Evolutionary conservation across 1,284 basidiomycete genomes (phyloP), one percentile per base, ranked within the genome.

Genomic region (Ceratobasidium sp.): DNA sequence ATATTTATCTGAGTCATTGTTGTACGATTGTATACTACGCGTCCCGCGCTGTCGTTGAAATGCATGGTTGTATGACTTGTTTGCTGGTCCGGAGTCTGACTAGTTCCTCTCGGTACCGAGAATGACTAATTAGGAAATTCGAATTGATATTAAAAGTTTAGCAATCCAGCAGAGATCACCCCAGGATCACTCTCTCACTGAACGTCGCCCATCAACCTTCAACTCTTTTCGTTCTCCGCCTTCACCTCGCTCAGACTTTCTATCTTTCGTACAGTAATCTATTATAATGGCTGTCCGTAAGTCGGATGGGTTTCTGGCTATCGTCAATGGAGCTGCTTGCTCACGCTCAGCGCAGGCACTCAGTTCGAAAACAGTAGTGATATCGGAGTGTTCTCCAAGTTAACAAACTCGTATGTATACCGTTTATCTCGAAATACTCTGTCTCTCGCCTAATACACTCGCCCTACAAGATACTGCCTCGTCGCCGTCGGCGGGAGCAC

Each of bases 331-430:
- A 21, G 32, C 28, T 69, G 64, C 8, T 66, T 67, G 73, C 71
- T 76, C 63, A 49, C 35, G 8, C 23, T 26, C 7, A 38, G 35
- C 26, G 32, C 79, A 95, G 93, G 94, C 80, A 85, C 93, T 76
- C 93, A 95, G 84, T 99, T 98, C 80, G 96, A 99, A 85, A 98
- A 98, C 85, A 96, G 91, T 83, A 95, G 93, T 83, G 96, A 98
- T 80, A 90, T 98, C 78, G 95, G 96, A 79, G 95, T 97, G 57
- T 96, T 96, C 84, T 85, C 94, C 79, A 98, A 94, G 85, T 89
- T 96, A 79, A 98, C 97, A 79, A 98, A 99, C 87, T 82, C 85
- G 80, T 87, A 77, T 74, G 76, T 54, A 43, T 21, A 47, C 55
- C 2, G 3, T 3, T 14, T 32, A 23, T 16, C 18, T 16, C 32